Base-by-base conservation (phyloP, 371 early-diverging fungal genomes). In the Syncephalastrum sp. region DNA sequence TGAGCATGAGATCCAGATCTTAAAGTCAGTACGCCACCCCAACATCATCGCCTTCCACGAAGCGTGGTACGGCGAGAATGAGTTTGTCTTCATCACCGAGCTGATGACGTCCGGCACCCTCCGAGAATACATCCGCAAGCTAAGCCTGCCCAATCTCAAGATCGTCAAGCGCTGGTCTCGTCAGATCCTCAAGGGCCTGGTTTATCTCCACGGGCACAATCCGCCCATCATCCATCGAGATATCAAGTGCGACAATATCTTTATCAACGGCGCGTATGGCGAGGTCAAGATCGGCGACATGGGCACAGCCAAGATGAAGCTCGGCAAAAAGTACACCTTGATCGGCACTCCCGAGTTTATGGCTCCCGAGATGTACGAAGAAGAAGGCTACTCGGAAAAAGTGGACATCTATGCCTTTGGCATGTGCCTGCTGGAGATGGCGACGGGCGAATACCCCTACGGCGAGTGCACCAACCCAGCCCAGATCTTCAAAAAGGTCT, bases 381-480 rank as follows among this genome's bases (percentile, higher is more conserved):
- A 90, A 63, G 74, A 83, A 33, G 83, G 84, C 43, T 92, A 93
- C 71, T 83, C 75, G 56, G 90, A 90, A 67, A 85, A 84, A 52
- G 90, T 88, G 15, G 90, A 90, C 56, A 86, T 93, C 42, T 93
- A 92, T 75, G 89, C 93, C 3, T 93, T 92, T 79, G 93, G 93
- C 27, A 88, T 93, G 90, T 83, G 84, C 56, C 67, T 91, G 16
- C 70, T 91, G 44, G 91, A 92, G 63, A 91, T 91, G 82, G 83
- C 80, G 6, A 90, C 92, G 4, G 86, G 86, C 24, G 87, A 85
- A 54, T 88, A 87, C 69, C 92, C 93, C 10, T 92, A 92, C 71
- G 78, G 75, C 15, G 92, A 92, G 70, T 90, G 89, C 61, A 82
- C 72, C 27, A 90, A 89, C 66, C 87, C 87, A 16, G 84, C 88